A percentile compares a stretch with the other conserved stretches of the same genome.
phyloP scores from a whole-genome alignment of 2,329 filamentous ascomycete species.

The Neodidymelliopsis sp. region DNA sequence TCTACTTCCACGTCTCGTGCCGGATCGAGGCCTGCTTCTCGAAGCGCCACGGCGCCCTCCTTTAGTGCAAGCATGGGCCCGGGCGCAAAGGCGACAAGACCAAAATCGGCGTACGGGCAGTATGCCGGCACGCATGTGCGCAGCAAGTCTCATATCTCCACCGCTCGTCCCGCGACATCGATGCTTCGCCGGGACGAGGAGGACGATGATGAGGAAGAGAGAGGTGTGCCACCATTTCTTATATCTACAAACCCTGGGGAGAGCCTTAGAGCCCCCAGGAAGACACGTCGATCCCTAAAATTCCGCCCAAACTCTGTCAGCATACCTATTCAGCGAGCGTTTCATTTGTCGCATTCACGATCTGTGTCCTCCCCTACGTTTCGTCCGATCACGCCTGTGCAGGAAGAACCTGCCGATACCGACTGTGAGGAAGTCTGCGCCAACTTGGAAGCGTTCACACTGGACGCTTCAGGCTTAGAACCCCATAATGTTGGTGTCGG shows the following conservation, averaged over 20 bases:
- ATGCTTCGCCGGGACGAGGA: conserved; percentile 53
- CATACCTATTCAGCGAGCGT: conserved; percentile 24
- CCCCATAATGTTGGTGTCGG: conserved; percentile 28
- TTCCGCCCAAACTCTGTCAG: conserved; percentile 27
- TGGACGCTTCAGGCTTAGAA: conserved; percentile 34
- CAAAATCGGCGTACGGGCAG: conserved; percentile 57
- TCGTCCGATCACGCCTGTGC: conserved; percentile 32
- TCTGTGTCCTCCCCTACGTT: conserved; percentile 38
- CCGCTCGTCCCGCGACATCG: conserved; percentile 48
- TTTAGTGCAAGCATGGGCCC: conserved; percentile 65
- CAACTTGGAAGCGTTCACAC: conserved; percentile 33
- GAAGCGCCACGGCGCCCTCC: conserved; percentile 54
- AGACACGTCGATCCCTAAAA: conserved; percentile 25
- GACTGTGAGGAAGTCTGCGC: conserved; percentile 39
- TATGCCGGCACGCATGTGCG: conserved; percentile 48
- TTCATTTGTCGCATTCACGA: conserved; percentile 24
- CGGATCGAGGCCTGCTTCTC: conserved; percentile 53
- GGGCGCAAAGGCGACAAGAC: conserved; percentile 57
- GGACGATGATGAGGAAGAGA: conserved; percentile 51
- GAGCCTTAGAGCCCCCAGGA: conserved; percentile 42
- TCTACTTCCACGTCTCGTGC: conserved; percentile 48
- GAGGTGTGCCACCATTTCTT: conserved; percentile 55
- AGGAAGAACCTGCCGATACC: conserved; percentile 40
- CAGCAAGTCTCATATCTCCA: conserved; percentile 56
- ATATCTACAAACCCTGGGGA: conserved; percentile 46